Evolutionary conservation across 345 rosid species (phyloP).

Genomic region (Brassica carinata): DNA sequence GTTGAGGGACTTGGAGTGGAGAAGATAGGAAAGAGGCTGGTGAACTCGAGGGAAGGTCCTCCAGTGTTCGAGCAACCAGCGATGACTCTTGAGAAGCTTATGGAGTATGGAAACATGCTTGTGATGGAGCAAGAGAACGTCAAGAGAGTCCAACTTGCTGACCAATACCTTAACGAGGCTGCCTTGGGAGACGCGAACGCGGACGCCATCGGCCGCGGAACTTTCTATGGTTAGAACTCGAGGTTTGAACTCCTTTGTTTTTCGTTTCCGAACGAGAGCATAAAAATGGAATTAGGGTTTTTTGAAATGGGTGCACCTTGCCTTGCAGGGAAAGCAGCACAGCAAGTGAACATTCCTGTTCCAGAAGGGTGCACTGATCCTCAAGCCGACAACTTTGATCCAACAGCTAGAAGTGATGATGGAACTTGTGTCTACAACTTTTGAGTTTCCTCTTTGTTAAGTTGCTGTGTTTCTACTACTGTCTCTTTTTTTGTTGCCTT

Average conservation of each 20-base stretch:
- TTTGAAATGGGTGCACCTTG: constrained; percentile 17
- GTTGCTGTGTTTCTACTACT: constrained; percentile 11
- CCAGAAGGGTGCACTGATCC: constrained; percentile 92
- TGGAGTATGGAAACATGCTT: constrained; percentile 85
- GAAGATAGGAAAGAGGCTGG: constrained; percentile 71
- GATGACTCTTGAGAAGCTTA: constrained; percentile 73
- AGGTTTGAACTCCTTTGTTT: constrained; percentile 29
- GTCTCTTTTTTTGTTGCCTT: neutral
- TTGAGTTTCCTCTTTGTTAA: constrained; percentile 28
- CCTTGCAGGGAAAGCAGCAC: constrained; percentile 79
- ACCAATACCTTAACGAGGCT: constrained; percentile 76
- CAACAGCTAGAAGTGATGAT: constrained; percentile 94
- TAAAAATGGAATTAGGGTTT: neutral
- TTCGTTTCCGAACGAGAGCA: neutral
- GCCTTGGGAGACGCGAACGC: constrained; percentile 89
- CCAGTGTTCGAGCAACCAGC: constrained; percentile 78
- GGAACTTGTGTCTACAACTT: constrained; percentile 70
- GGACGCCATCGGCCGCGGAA: constrained; percentile 65
- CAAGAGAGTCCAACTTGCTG: constrained; percentile 96
- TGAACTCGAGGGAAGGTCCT: constrained; percentile 85
- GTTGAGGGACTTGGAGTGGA: constrained; percentile 62
- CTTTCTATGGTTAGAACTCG: constrained; percentile 66
- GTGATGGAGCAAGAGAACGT: constrained; percentile 92
- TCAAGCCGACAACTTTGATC: constrained; percentile 68
- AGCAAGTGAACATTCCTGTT: constrained; percentile 68